Conservation (phyloP, 208 protist species). For the Herpetomonas muscarum region DNA sequence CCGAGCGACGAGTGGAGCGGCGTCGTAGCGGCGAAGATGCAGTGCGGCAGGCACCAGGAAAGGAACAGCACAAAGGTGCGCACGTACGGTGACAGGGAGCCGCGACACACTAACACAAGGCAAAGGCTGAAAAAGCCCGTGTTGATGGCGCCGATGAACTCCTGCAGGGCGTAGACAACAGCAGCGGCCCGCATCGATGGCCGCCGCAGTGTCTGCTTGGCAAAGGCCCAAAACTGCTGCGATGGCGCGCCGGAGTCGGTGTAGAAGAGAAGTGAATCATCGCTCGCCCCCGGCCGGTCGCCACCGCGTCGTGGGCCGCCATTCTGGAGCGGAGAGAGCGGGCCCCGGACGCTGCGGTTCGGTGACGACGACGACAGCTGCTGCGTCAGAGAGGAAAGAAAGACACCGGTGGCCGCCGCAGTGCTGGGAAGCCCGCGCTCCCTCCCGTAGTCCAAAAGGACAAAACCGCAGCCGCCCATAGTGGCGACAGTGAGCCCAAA, state of each 20-base stretch:
- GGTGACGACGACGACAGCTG: too few relatives aligned
- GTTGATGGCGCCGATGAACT: constrained; percentile 15
- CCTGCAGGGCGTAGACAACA: constrained; percentile 27
- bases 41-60: constrained; percentile 7
- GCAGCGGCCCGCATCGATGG: constrained; percentile 48
- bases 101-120: constrained; percentile 10
- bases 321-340: too few relatives aligned
- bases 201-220: constrained; percentile 37
- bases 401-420: too few relatives aligned
- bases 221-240: constrained; percentile 26
- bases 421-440: too few relatives aligned
- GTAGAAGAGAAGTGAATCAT: not conserved
- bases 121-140: constrained; percentile 17
- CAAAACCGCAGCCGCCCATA: too few relatives aligned
- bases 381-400: too few relatives aligned
- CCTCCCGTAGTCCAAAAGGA: too few relatives aligned
- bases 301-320: not conserved
- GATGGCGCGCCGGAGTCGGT: not conserved
- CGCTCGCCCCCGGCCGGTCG: too few relatives aligned
- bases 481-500: too few relatives aligned
- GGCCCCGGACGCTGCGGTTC: too few relatives aligned
- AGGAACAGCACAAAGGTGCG: constrained; percentile 2
- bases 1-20: not conserved
- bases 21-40: not conserved
- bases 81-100: constrained; percentile 3